Evolutionary conservation across 495 filamentous ascomycete species (phyloP).

Genomic region (Astrocystis sublimbata): DNA sequence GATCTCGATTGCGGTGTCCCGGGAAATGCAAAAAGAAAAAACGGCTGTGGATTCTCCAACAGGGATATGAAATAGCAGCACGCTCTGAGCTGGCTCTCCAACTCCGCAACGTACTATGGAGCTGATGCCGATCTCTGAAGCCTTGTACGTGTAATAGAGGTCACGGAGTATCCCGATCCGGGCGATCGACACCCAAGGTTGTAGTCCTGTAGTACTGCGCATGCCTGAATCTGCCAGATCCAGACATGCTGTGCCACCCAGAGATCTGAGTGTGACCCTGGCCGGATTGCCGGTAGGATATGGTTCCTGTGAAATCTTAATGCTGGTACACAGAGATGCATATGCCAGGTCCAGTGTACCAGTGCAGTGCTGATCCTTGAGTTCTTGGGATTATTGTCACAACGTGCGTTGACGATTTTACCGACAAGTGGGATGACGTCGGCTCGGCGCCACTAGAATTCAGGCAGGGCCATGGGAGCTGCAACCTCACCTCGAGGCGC

Average conservation of each 20-base stretch:
- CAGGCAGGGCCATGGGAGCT: not conserved
- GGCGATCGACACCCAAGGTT: not conserved
- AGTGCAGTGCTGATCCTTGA: not conserved
- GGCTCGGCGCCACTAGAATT: not conserved
- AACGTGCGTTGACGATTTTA: not conserved
- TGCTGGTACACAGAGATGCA: not conserved
- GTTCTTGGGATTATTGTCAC: not conserved
- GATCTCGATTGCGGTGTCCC: too few species aligned
- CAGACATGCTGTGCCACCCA: not conserved
- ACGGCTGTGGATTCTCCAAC: too few species aligned
- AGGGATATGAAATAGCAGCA: too few species aligned
- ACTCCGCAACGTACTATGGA: not conserved
- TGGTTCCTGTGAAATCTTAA: not conserved
- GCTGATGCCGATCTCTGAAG: constrained; percentile 3
- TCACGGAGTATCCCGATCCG: not conserved
- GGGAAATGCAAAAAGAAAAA: too few species aligned
- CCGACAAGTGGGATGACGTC: not conserved
- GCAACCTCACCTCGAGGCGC: not conserved
- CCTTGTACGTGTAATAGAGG: not conserved
- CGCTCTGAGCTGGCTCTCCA: not conserved
- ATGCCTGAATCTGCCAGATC: too few species aligned
- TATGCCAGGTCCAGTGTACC: not conserved
- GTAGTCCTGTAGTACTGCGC: not conserved
- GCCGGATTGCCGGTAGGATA: not conserved
- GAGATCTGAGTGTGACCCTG: not conserved